Evolutionary conservation across 192 early-diverging fungal genomes (phyloP).

Genomic region (Allomyces arbusculus): DNA sequence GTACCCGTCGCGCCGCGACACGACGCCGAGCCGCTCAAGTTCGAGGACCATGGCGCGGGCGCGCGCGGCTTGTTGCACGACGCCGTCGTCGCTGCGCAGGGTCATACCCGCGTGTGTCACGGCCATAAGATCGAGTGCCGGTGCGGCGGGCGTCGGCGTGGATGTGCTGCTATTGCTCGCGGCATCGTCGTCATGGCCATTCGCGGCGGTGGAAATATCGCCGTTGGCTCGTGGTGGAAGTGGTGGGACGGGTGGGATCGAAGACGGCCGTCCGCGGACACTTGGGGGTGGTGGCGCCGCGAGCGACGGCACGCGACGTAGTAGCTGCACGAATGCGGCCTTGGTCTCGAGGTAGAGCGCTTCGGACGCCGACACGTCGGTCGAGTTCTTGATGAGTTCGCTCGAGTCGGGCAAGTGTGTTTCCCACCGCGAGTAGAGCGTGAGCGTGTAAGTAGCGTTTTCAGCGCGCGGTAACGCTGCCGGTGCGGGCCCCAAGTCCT

Average conservation of each 20-base stretch:
- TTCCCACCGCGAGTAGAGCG: constrained; percentile 68
- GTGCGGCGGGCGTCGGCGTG: too few relatives aligned
- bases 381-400: constrained; percentile 7
- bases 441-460: constrained; percentile 48
- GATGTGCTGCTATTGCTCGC: constrained; percentile 14
- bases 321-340: constrained; percentile 75
- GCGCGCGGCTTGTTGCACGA: neutral
- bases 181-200: constrained; percentile 12
- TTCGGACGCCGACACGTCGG: constrained; percentile 20
- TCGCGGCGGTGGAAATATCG: too few relatives aligned
- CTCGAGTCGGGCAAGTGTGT: constrained; percentile 48
- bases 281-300: constrained; percentile 12
- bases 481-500: constrained; percentile 53
- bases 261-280: too few relatives aligned
- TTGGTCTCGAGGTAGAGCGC: constrained; percentile 92
- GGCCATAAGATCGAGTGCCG: too few relatives aligned
- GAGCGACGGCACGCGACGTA: constrained; percentile 68
- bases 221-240: too few relatives aligned
- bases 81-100: neutral
- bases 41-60: constrained; percentile 71
- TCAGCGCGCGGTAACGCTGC: constrained; percentile 58
- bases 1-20: constrained; percentile 53
- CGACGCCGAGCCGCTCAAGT: constrained; percentile 53
- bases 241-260: too few relatives aligned
- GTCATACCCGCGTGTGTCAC: too few relatives aligned